Evolutionary conservation across 1,284 basidiomycete species (phyloP).

Genomic region (Malassezia psittaci): DNA sequence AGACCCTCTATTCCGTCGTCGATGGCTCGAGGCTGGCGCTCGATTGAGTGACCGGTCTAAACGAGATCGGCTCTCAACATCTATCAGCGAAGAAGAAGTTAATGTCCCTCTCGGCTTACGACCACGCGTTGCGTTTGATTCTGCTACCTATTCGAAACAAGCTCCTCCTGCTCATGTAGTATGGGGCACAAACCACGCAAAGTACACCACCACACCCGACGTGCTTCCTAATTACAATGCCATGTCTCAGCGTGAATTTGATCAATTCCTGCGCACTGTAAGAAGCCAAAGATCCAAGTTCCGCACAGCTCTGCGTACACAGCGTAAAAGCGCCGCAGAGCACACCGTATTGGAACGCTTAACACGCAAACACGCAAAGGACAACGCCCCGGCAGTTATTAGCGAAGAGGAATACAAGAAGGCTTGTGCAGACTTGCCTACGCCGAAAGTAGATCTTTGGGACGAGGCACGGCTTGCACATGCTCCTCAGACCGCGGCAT

Average conservation of each 20-base stretch:
- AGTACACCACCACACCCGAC: conserved; percentile 22
- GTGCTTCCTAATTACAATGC: conserved; percentile 39
- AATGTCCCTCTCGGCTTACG: conserved; percentile 19
- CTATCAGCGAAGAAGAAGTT: conserved; percentile 15
- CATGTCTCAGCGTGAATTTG: conserved; percentile 27
- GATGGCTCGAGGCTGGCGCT: conserved; percentile 32
- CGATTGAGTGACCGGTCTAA: conserved; percentile 18
- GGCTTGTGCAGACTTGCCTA: conserved; percentile 16
- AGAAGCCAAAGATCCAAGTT: conserved; percentile 22
- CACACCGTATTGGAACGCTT: conserved; percentile 21
- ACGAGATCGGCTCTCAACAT: conserved; percentile 11
- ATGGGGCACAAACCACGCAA: conserved; percentile 17
- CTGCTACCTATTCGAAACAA: conserved; percentile 3
- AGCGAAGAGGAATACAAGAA: conserved; percentile 22
- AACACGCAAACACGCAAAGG: conserved; percentile 19
- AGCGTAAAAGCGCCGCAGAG: conserved; percentile 22
- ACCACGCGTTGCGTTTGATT: conserved; percentile 21
- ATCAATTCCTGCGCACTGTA: conserved; percentile 25
- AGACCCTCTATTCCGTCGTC: conserved; percentile 31
- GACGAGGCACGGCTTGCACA: conserved; percentile 24
- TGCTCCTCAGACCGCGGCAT: conserved; percentile 21
- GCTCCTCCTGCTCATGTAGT: conserved; percentile 10
- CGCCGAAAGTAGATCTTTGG: conserved; percentile 21
- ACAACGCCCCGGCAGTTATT: conserved; percentile 22
- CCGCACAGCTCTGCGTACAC: conserved; percentile 13